Base-by-base conservation (phyloP, 2,329 filamentous ascomycete genomes). In the Pyricularia sp. region DNA sequence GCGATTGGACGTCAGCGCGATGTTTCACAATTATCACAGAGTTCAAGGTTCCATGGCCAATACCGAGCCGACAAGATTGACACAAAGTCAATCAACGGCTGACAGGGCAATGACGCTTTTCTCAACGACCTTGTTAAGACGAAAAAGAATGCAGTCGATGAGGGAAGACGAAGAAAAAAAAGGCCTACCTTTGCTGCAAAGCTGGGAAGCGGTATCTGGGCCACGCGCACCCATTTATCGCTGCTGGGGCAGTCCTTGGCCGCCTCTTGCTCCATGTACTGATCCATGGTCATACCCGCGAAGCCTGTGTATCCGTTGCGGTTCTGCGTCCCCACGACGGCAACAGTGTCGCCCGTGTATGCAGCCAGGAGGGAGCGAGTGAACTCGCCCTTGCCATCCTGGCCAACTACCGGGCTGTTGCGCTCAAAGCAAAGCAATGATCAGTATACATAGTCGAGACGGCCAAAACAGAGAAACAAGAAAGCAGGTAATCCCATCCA, bases 321-420 rank as follows among this genome's bases (percentile, higher is more conserved):
- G 72, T 91, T 91, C 75, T 91, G 88, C 26, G 89, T 90, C 24
- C 88, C 88, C 1, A 88, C 88, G 16, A 89, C 84, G n/a, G 88
- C 84, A 63, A 91, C 79, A 3, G 81, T 85, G 70, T 87, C 82
- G 35, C 87, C 86, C 57, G 77, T 71, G 71, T 86, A 92, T 22
- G 83, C 82, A 65, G 78, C 77, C 67, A 92, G 74, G 66, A 90
- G 77, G 66, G 78, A 77, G 49, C 80, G 79, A 1, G 88, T 91
- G 70, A 92, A 91, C 24, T 80, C 81, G 4, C 83, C 82, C 12
- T 86, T 84, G 0, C 81, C 80, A 62, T 85, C 85, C 16, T 31
- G 31, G 3, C 63, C 63, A 10, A 64, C 63, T 2, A 64, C 55
- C 8, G 63, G 63, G 63, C 63, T 60, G 22, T 35, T 35, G 12